A percentile compares a stretch with the other conserved stretches of the same genome.
Conservation (phyloP, 768 basidiomycete species). For the Mycena rosella region DNA sequence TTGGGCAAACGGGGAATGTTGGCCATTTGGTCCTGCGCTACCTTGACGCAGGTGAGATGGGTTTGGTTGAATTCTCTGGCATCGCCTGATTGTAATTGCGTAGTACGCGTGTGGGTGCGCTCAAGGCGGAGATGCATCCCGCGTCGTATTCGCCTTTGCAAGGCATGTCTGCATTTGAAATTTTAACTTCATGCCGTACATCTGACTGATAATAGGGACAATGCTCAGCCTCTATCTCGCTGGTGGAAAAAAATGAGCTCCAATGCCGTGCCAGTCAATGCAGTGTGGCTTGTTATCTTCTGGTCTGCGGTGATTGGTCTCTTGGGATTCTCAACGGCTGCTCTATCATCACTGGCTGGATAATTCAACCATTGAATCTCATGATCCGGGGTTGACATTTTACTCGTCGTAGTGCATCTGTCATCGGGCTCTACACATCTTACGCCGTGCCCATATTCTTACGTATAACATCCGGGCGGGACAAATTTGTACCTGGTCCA, state of each 20-base stretch:
- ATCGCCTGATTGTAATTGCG: slow-evolving; percentile 49
- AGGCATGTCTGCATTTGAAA: slow-evolving; percentile 31
- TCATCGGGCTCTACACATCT: slow-evolving; percentile 77
- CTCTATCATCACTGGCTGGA: slow-evolving; percentile 73
- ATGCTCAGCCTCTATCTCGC: slow-evolving; percentile 78
- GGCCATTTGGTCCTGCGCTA: slow-evolving; percentile 77
- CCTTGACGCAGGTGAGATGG: slow-evolving; percentile 49
- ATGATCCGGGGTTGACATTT: too few relatives aligned
- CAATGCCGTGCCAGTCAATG: slow-evolving; percentile 77
- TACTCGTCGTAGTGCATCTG: slow-evolving; percentile 63
- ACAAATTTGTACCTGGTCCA: slow-evolving; percentile 67
- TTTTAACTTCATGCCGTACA: not conserved
- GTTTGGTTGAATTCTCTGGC: too few relatives aligned
- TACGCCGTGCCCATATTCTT: slow-evolving; percentile 78
- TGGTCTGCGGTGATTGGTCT: slow-evolving; percentile 69
- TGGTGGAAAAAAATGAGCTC: slow-evolving; percentile 75
- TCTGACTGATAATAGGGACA: slow-evolving; percentile 60
- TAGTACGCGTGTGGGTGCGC: too few relatives aligned
- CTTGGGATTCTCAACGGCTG: slow-evolving; percentile 74
- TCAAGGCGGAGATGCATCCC: slow-evolving; percentile 80
- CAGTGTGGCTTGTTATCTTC: slow-evolving; percentile 80
- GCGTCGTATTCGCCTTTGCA: slow-evolving; percentile 81
- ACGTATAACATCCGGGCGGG: slow-evolving; percentile 77
- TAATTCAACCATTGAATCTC: too few relatives aligned
- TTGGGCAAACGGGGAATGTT: slow-evolving; percentile 80